These are phyloP conservation scores for Fusarium nelsonii DNA, from an alignment of 2,329 filamentous ascomycete genomes.

Conservation along the genomic window DNA sequence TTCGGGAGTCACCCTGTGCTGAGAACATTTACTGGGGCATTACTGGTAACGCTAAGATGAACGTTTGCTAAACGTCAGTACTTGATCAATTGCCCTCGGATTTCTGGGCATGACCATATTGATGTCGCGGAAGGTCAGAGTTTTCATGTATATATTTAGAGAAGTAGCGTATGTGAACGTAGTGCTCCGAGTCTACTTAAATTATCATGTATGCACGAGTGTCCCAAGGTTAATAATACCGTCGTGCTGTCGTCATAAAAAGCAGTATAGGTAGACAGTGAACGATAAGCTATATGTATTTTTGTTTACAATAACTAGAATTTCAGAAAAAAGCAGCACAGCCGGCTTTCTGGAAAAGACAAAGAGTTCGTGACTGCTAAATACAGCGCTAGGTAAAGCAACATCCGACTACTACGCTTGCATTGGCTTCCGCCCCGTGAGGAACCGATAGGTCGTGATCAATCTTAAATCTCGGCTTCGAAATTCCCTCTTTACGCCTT, in stretches of 20 bases:
- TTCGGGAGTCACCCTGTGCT: slow-evolving; percentile 67
- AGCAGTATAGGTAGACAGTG: neutral
- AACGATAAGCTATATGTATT: neutral
- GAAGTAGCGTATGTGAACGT: neutral
- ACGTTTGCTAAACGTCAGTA: slow-evolving; percentile 52
- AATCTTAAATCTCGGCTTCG: slow-evolving; percentile 35
- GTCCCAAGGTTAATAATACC: too few relatives aligned
- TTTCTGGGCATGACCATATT: neutral
- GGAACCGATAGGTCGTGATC: slow-evolving; percentile 43
- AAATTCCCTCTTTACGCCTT: slow-evolving; percentile 64
- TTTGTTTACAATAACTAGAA: neutral
- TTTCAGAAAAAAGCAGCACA: neutral
- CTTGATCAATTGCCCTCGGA: too few relatives aligned
- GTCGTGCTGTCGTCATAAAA: too few relatives aligned
- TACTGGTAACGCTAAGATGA: slow-evolving; percentile 58
- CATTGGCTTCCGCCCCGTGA: slow-evolving; percentile 30
- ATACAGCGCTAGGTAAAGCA: too few relatives aligned
- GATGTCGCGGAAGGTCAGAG: rapidly evolving
- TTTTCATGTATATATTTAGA: slow-evolving; percentile 7
- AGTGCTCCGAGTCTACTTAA: too few relatives aligned
- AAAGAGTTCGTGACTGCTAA: neutral
- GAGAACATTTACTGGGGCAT: slow-evolving; percentile 65
- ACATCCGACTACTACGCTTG: neutral
- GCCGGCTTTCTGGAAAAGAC: neutral
- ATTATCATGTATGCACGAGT: too few relatives aligned